Evolutionary conservation across 2,329 filamentous ascomycete species (phyloP).

Genomic region (Emergomyces africanus): DNA sequence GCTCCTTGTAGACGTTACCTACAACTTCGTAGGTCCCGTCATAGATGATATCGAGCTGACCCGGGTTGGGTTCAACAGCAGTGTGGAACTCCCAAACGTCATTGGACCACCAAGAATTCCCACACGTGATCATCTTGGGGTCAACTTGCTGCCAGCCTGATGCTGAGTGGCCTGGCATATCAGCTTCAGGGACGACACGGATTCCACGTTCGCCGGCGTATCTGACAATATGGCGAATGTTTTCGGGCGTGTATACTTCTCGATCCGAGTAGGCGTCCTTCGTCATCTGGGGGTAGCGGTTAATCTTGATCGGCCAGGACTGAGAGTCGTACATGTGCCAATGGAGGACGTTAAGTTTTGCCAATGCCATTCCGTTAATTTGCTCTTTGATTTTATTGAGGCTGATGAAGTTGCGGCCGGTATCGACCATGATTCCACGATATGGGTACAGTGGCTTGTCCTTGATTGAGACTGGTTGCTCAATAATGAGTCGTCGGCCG

Average conservation of each 20-base stretch:
- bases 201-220: conserved; percentile 44
- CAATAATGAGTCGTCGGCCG: conserved; percentile 35
- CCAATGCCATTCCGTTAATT: conserved; percentile 41
- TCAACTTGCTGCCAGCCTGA: conserved; percentile 46
- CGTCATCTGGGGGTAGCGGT: conserved; percentile 39
- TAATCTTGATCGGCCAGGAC: conserved; percentile 42
- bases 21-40: conserved; percentile 44
- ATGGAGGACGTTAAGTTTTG: conserved; percentile 46
- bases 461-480: conserved; percentile 40
- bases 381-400: conserved; percentile 41
- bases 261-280: conserved; percentile 41
- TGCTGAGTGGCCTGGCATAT: conserved; percentile 48
- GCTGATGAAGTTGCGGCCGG: conserved; percentile 42
- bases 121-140: conserved; percentile 43
- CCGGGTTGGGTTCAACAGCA: conserved; percentile 44
- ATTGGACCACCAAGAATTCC: conserved; percentile 49
- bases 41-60: conserved; percentile 44
- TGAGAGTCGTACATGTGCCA: conserved; percentile 46
- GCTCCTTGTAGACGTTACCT: conserved; percentile 41
- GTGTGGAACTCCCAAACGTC: conserved; percentile 43
- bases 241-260: conserved; percentile 34
- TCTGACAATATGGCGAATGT: conserved; percentile 33
- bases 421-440: conserved; percentile 44
- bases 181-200: conserved; percentile 49
- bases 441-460: conserved; percentile 42